Base-by-base conservation (phyloP, 208 protist genomes). In the Acanthamoeba healyi region DNA sequence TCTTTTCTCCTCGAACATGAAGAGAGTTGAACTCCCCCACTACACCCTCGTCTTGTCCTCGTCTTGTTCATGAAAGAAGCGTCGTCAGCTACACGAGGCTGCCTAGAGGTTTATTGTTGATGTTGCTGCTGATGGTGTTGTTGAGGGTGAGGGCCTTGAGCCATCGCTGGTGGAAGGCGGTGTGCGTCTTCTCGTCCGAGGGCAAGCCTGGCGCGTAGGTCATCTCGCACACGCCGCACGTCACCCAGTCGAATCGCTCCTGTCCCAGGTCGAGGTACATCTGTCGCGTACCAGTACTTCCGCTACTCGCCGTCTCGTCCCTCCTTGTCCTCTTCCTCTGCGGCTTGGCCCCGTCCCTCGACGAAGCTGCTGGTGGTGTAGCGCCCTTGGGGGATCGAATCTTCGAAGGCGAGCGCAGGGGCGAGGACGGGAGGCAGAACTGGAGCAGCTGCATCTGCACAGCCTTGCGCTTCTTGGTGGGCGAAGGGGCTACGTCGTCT, bases 141-240 rank as follows among this genome's bases (percentile, higher is more conserved):
- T n/a, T n/a, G n/a, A n/a, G n/a, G n/a, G n/a, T n/a, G n/a, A 54
- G 49, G 49, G 49, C 6, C 58, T 67, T 67, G 58, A 67, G 58
- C n/a, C 29, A 67, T n/a, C 58, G 58, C 58, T 67, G 58, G 58
- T 67, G 58, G 29, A 67, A 67, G n/a, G 58, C 19, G 29, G 22
- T 36, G 58, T 67, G 58, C 58, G 29, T 67, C 58, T 67, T 67
- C 58, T 67, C 58, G 58, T 67, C 58, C n/a, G 58, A 17, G 58
- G 58, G 58, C n/a, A 67, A 22, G 58, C 58, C 58, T 6, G 70
- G 36, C 29, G 70, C 38, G 32, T 79, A 79, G 12, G 36, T 79
- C 70, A 49, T 79, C 36, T 79, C 70, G 36, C 70, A 46, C 70
- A 46, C 70, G 36, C 70, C 19, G 17, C 70, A 79, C 17, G 70